Percentiles rank a stretch among this genome's conserved stretches.
Evolutionary conservation across 2,329 filamentous ascomycete species (phyloP).

Genomic region (Fusarium robinianum): DNA sequence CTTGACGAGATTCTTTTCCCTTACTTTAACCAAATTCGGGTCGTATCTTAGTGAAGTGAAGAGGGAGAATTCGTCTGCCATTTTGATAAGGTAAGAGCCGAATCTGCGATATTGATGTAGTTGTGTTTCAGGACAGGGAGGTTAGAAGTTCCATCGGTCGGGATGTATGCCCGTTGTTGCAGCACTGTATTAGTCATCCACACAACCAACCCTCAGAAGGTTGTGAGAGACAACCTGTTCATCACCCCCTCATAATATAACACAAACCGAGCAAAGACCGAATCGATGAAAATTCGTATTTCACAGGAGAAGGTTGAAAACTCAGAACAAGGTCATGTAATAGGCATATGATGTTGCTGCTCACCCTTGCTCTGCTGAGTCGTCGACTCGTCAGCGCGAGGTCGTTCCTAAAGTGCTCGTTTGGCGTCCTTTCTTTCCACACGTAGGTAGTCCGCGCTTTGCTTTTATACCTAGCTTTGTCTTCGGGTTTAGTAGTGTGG

Average conservation of each 20-base stretch:
- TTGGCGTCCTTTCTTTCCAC: not conserved
- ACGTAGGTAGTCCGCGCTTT: not conserved
- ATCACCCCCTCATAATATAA: not conserved
- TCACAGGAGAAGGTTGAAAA: not conserved
- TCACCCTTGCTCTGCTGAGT: not conserved
- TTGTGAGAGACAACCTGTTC: not conserved
- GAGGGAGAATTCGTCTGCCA: constrained; percentile 58
- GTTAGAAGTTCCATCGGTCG: too few relatives aligned
- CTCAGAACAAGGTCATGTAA: not conserved
- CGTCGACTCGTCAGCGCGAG: not conserved
- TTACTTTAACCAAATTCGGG: constrained; percentile 53
- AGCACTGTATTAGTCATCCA: constrained; percentile 11
- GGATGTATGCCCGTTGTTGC: too few relatives aligned
- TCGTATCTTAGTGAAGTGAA: constrained; percentile 78
- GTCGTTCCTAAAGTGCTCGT: not conserved
- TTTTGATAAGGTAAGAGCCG: constrained; percentile 23
- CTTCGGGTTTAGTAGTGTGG: too few relatives aligned
- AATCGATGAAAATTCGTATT: not conserved
- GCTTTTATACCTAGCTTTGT: not conserved
- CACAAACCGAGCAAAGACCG: not conserved
- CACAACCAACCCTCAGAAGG: not conserved
- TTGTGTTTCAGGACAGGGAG: too few relatives aligned
- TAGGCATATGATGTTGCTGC: not conserved
- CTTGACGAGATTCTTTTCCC: constrained; percentile 44
- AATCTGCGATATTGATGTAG: too few relatives aligned